Evolutionary conservation across 192 early-diverging fungal genomes (phyloP).

Genomic region (Linnemannia elongata): DNA sequence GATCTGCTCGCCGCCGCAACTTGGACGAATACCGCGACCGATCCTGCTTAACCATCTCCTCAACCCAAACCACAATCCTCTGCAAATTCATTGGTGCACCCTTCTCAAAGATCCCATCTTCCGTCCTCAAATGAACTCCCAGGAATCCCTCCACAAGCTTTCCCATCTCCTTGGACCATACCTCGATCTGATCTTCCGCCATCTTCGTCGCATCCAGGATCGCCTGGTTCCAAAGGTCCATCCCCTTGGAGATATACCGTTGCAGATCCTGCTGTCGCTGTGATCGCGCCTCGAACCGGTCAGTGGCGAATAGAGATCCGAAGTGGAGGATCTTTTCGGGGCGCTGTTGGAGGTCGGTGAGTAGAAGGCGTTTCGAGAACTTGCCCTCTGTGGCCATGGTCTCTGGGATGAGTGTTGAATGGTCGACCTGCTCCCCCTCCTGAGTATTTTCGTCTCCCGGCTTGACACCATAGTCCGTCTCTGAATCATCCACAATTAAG

Average conservation of each 20-base stretch:
- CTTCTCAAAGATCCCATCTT: constrained; percentile 57
- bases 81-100: constrained; percentile 33
- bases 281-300: constrained; percentile 39
- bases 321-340: constrained; percentile 57
- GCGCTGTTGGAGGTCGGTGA: constrained; percentile 40
- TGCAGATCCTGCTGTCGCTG: constrained; percentile 15
- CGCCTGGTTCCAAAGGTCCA: constrained; percentile 55
- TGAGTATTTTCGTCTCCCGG: constrained; percentile 1
- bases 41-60: constrained; percentile 39
- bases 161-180: constrained; percentile 15
- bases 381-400: constrained; percentile 5
- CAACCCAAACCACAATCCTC: constrained; percentile 33
- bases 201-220: constrained; percentile 43
- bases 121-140: constrained; percentile 57
- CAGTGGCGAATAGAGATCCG: constrained; percentile 58
- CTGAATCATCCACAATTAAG: constrained; percentile 41
- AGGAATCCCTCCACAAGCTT: constrained; percentile 52
- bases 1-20: not conserved
- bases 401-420: not conserved
- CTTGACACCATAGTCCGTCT: constrained; percentile 33
- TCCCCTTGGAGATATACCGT: constrained; percentile 30
- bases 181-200: constrained; percentile 38
- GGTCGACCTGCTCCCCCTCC: not conserved
- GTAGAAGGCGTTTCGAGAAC: constrained; percentile 9
- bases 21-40: not conserved